Evolutionary conservation across 2,329 filamentous ascomycete species (phyloP).

Genomic region (Penicillium sp.): DNA sequence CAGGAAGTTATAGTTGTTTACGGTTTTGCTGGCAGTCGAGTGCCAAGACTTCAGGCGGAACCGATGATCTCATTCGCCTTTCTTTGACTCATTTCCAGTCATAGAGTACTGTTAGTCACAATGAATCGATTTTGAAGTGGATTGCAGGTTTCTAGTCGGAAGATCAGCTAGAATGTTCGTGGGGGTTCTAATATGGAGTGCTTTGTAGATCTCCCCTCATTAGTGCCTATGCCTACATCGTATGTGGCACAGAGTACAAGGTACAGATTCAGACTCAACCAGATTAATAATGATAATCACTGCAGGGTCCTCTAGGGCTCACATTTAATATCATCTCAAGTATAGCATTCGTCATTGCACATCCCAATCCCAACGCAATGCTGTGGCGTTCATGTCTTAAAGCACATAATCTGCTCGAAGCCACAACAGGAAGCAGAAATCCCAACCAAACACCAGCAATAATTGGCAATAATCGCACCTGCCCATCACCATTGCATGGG

Average conservation of each 20-base stretch:
- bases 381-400: not conserved
- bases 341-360: not conserved
- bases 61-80: conserved; percentile 9
- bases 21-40: not conserved
- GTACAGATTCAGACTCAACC: not conserved
- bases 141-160: not conserved
- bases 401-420: not conserved
- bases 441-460: not conserved
- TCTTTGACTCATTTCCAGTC: conserved; percentile 8
- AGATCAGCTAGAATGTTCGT: not conserved
- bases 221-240: too few relatives aligned
- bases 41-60: conserved; percentile 8
- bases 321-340: not conserved
- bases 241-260: not conserved
- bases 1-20: conserved; percentile 3
- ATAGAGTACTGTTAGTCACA: not conserved
- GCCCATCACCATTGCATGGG: not conserved
- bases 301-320: not conserved
- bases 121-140: not conserved
- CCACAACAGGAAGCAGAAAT: not conserved
- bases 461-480: not conserved
- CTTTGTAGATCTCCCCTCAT: not conserved
- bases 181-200: not conserved
- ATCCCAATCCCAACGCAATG: not conserved
- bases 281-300: not conserved